Conservation (phyloP, 441 rosid species). For the Gossypium schwendimanii region DNA sequence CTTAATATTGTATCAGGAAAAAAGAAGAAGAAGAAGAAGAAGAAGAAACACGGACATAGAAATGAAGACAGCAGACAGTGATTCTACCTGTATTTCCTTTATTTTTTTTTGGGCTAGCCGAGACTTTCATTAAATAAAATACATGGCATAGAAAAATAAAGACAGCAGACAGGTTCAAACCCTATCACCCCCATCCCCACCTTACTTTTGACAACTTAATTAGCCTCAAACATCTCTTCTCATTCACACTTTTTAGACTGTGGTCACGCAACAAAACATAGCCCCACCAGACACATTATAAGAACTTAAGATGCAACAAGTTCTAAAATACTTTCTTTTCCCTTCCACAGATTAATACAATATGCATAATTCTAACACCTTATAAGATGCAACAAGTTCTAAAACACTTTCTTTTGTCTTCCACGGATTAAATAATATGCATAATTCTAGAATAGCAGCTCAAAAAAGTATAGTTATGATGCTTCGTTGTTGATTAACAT, state of each 20-base stretch:
- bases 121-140: not conserved
- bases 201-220: not conserved
- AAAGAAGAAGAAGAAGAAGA: not conserved
- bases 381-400: not conserved
- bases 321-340: not conserved
- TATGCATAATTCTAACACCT: no score
- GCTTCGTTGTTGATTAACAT: not conserved
- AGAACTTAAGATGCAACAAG: not conserved
- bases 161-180: no score
- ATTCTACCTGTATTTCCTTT: not conserved
- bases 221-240: not conserved
- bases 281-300: not conserved
- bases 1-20: not conserved
- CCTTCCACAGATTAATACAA: not conserved
- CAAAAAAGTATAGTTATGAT: not conserved
- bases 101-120: not conserved
- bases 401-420: not conserved
- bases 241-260: not conserved
- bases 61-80: not conserved
- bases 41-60: not conserved
- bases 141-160: not conserved
- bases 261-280: not conserved
- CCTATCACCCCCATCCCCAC: not conserved
- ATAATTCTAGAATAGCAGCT: not conserved
- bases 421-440: not conserved